Base-by-base conservation (phyloP, 305 asterid species). In the Rubia occidens region DNA sequence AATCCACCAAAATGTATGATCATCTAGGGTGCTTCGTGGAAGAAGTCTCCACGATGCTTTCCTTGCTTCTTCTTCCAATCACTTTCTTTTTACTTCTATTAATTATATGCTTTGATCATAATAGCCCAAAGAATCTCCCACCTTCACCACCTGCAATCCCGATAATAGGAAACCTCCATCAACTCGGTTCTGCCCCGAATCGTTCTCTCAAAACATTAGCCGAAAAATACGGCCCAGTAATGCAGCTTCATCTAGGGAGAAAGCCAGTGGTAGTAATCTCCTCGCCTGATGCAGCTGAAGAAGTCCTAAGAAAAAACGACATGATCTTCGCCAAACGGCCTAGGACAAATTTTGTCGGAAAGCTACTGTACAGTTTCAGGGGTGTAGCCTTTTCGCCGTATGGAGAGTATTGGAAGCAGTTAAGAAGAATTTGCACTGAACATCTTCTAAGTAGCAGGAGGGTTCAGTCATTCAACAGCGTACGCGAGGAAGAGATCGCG, bases 351-450 rank as follows among this genome's bases (percentile, higher is more conserved):
- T 42, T 42, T 8, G 44, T 6, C 1, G 10, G 10, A 42, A 42
- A 7, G 8, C 43, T 40, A 3, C 43, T 40, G 7, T 40, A 3
- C 43, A 40, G 8, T 40, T 40, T 40, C 43, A 4, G 8, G 8
- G 43, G 43, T 5, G 24, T 62, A 0, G n/a, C 49, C 2, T 35
- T 35, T 7, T 13, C 85, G 0, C 77, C 81, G 2, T 79, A 79
- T 60, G 85, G 83, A 3, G 86, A 85, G 60, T 78, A 83, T 13
- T 85, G 87, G 90, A 78, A 82, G 40, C 77, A 76, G 37, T 75
- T 77, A 17, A 83, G 79, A 69, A 49, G 84, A 21, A 76, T 83
- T 39, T 77, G 83, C 40, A 81, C 81, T 17, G 15, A 70, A 69
- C 81, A 79, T 42, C 82, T 85, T n/a, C 51, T 85, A 75, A 85